Percentiles rank a stretch among this genome's conserved stretches.
Evolutionary conservation across 164 flowering plant genomes (phyloP).

Genomic region (Stephania japonica): DNA sequence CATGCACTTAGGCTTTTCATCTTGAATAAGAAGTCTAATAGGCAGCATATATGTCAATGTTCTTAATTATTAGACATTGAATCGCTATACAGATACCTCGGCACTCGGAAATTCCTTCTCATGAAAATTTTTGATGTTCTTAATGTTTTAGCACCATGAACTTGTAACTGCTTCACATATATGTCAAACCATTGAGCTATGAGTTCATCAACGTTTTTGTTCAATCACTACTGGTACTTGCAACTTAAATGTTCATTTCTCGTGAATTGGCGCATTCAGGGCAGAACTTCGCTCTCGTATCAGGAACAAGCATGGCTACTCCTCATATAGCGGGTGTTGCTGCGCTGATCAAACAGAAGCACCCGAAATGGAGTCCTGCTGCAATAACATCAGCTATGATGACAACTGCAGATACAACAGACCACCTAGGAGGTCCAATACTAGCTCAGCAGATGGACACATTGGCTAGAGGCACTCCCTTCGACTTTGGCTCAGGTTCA

Average conservation of each 20-base stretch:
- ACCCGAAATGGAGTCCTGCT: slow-evolving; percentile 50
- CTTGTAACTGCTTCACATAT: too few relatives aligned
- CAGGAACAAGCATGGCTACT: slow-evolving; percentile 68
- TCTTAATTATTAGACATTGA: too few relatives aligned
- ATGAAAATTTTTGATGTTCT: too few relatives aligned
- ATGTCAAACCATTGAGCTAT: too few relatives aligned
- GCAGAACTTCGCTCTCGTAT: slow-evolving; percentile 42
- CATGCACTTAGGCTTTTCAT: too few relatives aligned
- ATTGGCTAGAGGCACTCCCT: slow-evolving; percentile 29
- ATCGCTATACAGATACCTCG: too few relatives aligned
- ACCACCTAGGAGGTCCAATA: slow-evolving; percentile 32
- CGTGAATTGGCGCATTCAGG: slow-evolving; percentile 21
- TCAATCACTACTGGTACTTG: too few relatives aligned
- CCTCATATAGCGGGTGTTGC: slow-evolving; percentile 61
- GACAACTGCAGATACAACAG: slow-evolving; percentile 42
- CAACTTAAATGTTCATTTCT: not conserved
- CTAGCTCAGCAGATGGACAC: slow-evolving; percentile 32
- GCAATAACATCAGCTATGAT: slow-evolving; percentile 53
- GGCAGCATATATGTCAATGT: too few relatives aligned
- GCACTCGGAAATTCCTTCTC: too few relatives aligned
- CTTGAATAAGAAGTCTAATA: too few relatives aligned
- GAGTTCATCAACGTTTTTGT: too few relatives aligned
- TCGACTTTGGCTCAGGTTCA: slow-evolving; percentile 40
- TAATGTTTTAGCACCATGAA: too few relatives aligned
- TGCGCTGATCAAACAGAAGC: slow-evolving; percentile 50